A percentile compares a stretch with the other conserved stretches of the same genome.
These are phyloP conservation scores for Cubamyces sp. DNA, from an alignment of 768 basidiomycete genomes.

Conservation along the genomic window DNA sequence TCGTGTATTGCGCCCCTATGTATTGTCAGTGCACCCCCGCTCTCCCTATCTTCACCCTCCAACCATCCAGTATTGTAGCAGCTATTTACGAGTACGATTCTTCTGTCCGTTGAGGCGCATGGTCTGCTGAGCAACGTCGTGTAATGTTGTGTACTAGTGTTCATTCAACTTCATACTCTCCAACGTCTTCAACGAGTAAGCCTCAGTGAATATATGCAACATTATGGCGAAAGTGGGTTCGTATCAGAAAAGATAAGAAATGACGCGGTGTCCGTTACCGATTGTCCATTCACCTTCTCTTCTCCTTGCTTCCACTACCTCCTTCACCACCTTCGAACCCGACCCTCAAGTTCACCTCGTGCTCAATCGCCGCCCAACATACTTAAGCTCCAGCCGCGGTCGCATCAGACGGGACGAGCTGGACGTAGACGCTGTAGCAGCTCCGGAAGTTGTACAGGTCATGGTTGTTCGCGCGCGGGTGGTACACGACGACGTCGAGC, in stretches of 20 bases:
- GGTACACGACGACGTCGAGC: constrained; percentile 11
- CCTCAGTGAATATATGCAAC: neutral
- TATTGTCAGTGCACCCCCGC: neutral
- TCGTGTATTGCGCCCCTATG: neutral
- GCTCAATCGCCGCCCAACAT: no score
- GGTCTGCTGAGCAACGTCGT: constrained; percentile 9
- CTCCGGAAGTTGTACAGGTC: constrained; percentile 7
- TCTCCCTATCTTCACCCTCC: neutral
- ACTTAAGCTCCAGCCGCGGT: neutral
- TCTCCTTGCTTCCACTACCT: no score
- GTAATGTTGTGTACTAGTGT: neutral
- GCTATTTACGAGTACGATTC: constrained; percentile 1
- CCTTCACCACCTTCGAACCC: no score
- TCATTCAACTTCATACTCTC: neutral
- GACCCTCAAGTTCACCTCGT: no score
- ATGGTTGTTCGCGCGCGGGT: neutral
- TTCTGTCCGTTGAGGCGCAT: neutral
- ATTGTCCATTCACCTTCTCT: no score
- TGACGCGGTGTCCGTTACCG: no score
- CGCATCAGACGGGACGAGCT: neutral
- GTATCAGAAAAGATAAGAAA: no score
- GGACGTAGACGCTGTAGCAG: constrained; percentile 11
- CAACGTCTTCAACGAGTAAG: neutral
- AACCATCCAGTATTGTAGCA: neutral
- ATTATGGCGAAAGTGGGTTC: no score